phyloP scores from a whole-genome alignment of 805 yeast genomes.

The Pichia rugopelliculosa region DNA sequence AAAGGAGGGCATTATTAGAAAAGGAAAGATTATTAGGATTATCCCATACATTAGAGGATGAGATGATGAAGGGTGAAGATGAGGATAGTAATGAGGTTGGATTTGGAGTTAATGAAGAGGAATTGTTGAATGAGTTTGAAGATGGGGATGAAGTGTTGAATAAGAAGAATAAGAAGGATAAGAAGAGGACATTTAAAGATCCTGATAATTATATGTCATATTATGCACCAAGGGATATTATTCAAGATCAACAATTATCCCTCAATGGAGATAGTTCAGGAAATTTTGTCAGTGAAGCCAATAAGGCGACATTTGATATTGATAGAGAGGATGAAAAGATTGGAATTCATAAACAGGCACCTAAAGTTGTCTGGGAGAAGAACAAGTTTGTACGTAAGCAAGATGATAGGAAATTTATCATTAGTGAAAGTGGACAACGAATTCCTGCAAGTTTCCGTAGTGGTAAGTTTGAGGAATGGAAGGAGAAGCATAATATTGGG shows the following conservation, averaged over 20 bases:
- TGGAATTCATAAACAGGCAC: conserved; percentile 56
- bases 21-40: conserved; percentile 72
- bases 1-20: conserved; percentile 58
- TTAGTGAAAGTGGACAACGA: conserved; percentile 89
- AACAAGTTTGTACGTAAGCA: conserved; percentile 80
- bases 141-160: conserved; percentile 39
- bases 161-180: conserved; percentile 11
- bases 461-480: conserved; percentile 93
- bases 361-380: conserved; percentile 84
- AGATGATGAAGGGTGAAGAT: conserved; percentile 43
- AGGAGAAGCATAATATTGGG: conserved; percentile 53
- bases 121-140: conserved; percentile 41
- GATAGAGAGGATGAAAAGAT: conserved; percentile 62
- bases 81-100: conserved; percentile 31
- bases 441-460: conserved; percentile 88
- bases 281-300: conserved; percentile 79
- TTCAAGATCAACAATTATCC: conserved; percentile 74
- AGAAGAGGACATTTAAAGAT: conserved; percentile 52
- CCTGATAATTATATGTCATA: conserved; percentile 78
- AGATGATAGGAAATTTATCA: conserved; percentile 81
- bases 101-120: conserved; percentile 37
- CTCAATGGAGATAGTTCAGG: conserved; percentile 40
- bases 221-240: conserved; percentile 66
- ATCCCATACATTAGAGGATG: conserved; percentile 67
- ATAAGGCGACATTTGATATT: conserved; percentile 80